Evolutionary conservation across 2,329 filamentous ascomycete genomes (phyloP).

Genomic region (Cladophialophora bantiana): DNA sequence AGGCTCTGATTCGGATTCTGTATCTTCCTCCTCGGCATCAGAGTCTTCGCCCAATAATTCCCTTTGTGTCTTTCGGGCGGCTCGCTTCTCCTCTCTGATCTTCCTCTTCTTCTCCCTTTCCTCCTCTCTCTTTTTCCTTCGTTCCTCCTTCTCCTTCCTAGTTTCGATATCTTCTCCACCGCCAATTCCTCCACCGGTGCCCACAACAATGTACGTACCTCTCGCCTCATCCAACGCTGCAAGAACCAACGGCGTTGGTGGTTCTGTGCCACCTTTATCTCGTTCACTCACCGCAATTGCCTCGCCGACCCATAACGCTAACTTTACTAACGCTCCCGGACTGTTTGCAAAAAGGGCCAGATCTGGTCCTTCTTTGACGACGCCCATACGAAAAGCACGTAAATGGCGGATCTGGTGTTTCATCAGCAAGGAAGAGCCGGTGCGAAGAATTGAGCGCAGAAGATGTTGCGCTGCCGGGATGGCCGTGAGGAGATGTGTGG

Average conservation of each 20-base stretch:
- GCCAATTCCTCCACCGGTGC: conserved; percentile 81
- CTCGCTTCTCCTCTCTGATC: conserved; percentile 65
- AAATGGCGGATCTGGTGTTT: conserved; percentile 95
- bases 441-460: conserved; percentile 90
- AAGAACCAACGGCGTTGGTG: conserved; percentile 81
- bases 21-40: conserved; percentile 67
- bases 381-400: conserved; percentile 89
- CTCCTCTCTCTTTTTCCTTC: conserved; percentile 67
- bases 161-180: conserved; percentile 76
- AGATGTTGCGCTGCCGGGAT: conserved; percentile 86
- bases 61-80: conserved; percentile 65
- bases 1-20: conserved; percentile 66
- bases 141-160: conserved; percentile 71
- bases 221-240: conserved; percentile 86
- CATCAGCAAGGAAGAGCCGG: conserved; percentile 86
- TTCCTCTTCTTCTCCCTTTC: conserved; percentile 70
- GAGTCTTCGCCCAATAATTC: conserved; percentile 63
- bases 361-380: conserved; percentile 94
- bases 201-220: conserved; percentile 90
- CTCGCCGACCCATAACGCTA: conserved; percentile 93
- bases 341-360: conserved; percentile 84
- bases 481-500: conserved; percentile 69
- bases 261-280: conserved; percentile 70
- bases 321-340: conserved; percentile 88
- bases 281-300: conserved; percentile 89